Evolutionary conservation across 2,329 filamentous ascomycete genomes (phyloP), one percentile per base, ranked within the genome.

Genomic region (Aspergillus intermedius): DNA sequence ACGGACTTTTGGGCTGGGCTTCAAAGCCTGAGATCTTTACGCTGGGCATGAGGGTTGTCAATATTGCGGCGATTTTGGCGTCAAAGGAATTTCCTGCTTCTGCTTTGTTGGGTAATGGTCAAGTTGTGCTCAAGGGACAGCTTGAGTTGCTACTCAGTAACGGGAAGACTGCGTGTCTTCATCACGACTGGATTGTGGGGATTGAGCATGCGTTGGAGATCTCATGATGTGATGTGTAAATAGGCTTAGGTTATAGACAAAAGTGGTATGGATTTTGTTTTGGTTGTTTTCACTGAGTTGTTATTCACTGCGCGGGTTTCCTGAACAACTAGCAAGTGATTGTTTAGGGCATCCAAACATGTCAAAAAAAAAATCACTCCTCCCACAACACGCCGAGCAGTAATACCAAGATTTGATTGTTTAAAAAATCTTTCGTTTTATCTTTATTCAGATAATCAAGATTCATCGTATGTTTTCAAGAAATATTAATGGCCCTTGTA

Each of bases 1-100:
- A 89, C 60, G 84, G 85, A 0, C 76, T 85, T 7, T 69, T 94
- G 30, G 87, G 88, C 5, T 90, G 86, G 83, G 79, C 80, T 1
- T 83, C 84, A 1, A 82, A 83, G 48, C 76, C 82, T 1, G 79
- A 83, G 25, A 79, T 84, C 1, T 91, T 90, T 47, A 63, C 63
- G 2, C 53, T 74, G 22, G 68, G 67, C 1, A 50, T 69, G n/a
- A 65, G 70, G 12, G 54, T 74, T 12, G 63, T 74, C 40, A 60
- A 55, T 32, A 59, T 71, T 39, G 67, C 71, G 2, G 60, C 60
- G 12, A 53, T 67, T 8, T 42, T 74, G n/a, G 48, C 62, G 12
- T 60, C 58, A 0, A 55, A 42, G 1, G 45, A 52, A 4, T 59
- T 62, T 42, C 39, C 48, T 15, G 55, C 49, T 25, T 49, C 57